Percentiles rank a stretch among this genome's conserved stretches.
Evolutionary conservation across 1,284 basidiomycete species (phyloP).

Genomic region (Cutaneotrichosporon cavernicola): DNA sequence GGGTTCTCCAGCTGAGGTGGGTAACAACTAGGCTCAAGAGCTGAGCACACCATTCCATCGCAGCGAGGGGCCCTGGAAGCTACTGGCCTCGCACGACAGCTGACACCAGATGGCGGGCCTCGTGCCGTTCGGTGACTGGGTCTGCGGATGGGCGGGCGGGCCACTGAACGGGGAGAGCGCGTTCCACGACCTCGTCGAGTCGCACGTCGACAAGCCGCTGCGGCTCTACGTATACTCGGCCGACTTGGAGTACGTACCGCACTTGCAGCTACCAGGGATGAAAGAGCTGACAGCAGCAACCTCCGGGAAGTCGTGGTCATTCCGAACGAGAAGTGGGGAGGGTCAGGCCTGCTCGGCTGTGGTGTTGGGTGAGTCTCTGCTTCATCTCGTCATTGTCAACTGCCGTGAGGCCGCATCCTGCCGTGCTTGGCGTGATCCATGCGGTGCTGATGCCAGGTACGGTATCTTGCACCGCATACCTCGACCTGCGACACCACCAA

Average conservation of each 20-base stretch:
- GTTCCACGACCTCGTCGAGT: constrained; percentile 94
- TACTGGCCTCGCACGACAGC: not conserved
- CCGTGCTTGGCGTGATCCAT: not conserved
- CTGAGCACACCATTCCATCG: no score
- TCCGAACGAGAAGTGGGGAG: constrained; percentile 93
- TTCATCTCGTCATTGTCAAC: not conserved
- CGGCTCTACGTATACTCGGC: constrained; percentile 19
- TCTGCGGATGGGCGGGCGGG: constrained; percentile 93
- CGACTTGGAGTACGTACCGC: constrained; percentile 61
- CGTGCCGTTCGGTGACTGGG: constrained; percentile 84
- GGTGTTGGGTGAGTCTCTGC: constrained; percentile 71
- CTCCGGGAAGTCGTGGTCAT: constrained; percentile 87
- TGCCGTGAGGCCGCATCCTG: not conserved
- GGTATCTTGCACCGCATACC: constrained; percentile 89
- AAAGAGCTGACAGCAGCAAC: constrained; percentile 59
- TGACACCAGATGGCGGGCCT: constrained; percentile 57
- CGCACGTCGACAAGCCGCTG: constrained; percentile 74
- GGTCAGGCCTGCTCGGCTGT: constrained; percentile 87
- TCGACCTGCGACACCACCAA: constrained; percentile 46
- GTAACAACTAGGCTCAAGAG: constrained; percentile 4
- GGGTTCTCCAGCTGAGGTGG: constrained; percentile 83
- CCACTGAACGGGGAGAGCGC: constrained; percentile 88
- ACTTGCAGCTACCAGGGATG: no score
- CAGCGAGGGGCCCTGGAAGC: not conserved
- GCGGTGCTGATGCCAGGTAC: constrained; percentile 43